Evolutionary conservation across 2,329 filamentous ascomycete genomes (phyloP).

Genomic region (Lithohypha guttulata): DNA sequence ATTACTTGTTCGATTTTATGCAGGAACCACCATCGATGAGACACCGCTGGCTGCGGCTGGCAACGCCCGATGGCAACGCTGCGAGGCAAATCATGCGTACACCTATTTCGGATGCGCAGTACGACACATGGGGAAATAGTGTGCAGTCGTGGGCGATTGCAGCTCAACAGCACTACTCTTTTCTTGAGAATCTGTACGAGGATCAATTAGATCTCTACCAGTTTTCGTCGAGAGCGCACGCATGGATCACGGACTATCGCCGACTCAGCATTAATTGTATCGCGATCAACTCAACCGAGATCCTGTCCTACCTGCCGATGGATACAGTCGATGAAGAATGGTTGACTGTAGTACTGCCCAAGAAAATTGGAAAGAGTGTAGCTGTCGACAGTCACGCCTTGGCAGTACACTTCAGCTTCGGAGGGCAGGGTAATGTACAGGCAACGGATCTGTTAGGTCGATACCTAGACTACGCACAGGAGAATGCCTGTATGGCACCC

Average conservation of each 20-base stretch:
- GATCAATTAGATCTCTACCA: conserved; percentile 3
- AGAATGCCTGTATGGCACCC: conserved; percentile 36
- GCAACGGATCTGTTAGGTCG: conserved; percentile 44
- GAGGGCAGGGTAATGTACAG: conserved; percentile 33
- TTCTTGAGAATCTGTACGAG: conserved; percentile 7
- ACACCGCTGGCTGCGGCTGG: conserved; percentile 41
- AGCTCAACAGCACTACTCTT: conserved; percentile 8
- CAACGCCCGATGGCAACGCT: conserved; percentile 25
- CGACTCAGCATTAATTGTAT: conserved; percentile 46
- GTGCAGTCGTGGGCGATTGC: conserved; percentile 14
- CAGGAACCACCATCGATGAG: conserved; percentile 24
- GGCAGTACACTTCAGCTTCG: conserved; percentile 44
- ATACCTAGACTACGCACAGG: conserved; percentile 43
- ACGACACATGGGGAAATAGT: conserved; percentile 27
- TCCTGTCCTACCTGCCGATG: conserved; percentile 37
- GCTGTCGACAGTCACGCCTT: conserved; percentile 45
- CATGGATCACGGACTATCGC: conserved; percentile 40
- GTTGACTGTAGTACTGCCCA: conserved; percentile 29
- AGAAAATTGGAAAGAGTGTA: conserved; percentile 31
- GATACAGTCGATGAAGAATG: conserved; percentile 38
- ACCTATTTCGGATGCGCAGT: conserved; percentile 38
- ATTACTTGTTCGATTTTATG: conserved; percentile 23
- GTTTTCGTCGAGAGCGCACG: conserved; percentile 2
- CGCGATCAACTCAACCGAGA: conserved; percentile 42
- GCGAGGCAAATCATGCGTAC: conserved; percentile 24